Percentiles rank a stretch among this genome's conserved stretches.
phyloP scores from a whole-genome alignment of 2,329 filamentous ascomycete species.

The Aspergillus latus region DNA sequence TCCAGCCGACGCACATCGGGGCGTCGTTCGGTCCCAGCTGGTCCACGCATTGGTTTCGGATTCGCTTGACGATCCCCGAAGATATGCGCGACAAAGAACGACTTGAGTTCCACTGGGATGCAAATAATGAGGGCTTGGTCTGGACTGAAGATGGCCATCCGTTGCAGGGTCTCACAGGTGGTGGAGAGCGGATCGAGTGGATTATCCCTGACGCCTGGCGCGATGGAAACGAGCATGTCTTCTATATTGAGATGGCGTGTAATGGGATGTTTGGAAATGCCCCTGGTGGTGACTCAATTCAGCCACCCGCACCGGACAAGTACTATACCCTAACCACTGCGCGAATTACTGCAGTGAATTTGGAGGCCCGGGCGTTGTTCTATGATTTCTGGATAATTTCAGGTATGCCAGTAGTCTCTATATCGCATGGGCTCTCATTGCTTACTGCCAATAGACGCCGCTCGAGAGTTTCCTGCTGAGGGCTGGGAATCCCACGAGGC shows the following conservation, averaged over 20 bases:
- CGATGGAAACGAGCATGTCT: conserved; percentile 80
- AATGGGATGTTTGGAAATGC: conserved; percentile 98
- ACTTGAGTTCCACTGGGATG: conserved; percentile 96
- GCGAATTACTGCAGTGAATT: conserved; percentile 84
- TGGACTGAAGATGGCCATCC: conserved; percentile 90
- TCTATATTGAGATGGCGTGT: conserved; percentile 98
- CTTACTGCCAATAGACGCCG: conserved; percentile 62
- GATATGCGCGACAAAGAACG: conserved; percentile 72
- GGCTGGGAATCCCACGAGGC: conserved; percentile 89
- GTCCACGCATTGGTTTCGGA: conserved; percentile 97
- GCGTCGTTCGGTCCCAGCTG: conserved; percentile 87
- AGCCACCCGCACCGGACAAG: conserved; percentile 82
- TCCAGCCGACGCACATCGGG: conserved; percentile 71
- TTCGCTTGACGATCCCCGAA: conserved; percentile 73
- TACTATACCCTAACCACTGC: conserved; percentile 75
- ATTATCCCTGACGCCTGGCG: conserved; percentile 77
- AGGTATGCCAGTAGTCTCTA: conserved; percentile 29
- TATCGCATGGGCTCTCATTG: not conserved
- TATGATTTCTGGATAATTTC: conserved; percentile 96
- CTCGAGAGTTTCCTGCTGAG: conserved; percentile 83
- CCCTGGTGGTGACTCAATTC: conserved; percentile 77
- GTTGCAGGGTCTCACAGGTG: conserved; percentile 86
- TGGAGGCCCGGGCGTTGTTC: conserved; percentile 76
- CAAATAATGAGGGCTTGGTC: conserved; percentile 88
- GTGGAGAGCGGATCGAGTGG: conserved; percentile 88